phyloP scores from a whole-genome alignment of 768 basidiomycete genomes.

The Tephrocybe sp. region DNA sequence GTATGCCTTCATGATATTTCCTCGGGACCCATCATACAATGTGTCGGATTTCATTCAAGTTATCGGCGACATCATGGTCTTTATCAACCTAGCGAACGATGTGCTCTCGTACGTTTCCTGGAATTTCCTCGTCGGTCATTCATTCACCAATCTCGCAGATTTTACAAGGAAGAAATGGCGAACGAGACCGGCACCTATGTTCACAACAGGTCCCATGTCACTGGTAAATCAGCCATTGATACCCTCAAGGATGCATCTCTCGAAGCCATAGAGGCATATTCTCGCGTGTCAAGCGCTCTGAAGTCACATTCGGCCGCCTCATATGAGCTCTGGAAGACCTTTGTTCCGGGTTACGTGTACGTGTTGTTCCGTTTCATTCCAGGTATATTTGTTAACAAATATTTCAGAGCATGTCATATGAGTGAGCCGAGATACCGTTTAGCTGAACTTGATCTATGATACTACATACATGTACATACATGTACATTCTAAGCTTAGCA shows the following conservation, averaged over 20 bases:
- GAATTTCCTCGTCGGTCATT: no score
- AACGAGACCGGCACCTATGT: background rate
- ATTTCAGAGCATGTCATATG: background rate
- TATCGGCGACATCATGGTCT: background rate
- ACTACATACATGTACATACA: no score
- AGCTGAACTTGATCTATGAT: background rate
- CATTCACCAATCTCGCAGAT: no score
- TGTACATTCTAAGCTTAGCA: no score
- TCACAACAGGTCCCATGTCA: background rate
- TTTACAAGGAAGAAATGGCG: no score
- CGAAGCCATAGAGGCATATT: background rate
- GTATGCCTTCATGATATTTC: conserved; percentile 1
- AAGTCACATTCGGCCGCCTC: background rate
- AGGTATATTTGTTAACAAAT: background rate
- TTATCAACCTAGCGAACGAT: no score
- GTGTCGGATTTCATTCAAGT: background rate
- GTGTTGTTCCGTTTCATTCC: background rate
- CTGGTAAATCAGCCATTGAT: background rate
- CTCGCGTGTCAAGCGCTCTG: background rate
- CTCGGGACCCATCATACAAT: background rate
- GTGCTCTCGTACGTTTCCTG: background rate
- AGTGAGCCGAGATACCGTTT: background rate
- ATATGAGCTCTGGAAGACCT: background rate
- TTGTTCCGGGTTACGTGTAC: background rate
- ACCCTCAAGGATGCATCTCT: background rate